Conservation (phyloP, 495 filamentous ascomycete species). For the Melanomma pulvis-pyrius region DNA sequence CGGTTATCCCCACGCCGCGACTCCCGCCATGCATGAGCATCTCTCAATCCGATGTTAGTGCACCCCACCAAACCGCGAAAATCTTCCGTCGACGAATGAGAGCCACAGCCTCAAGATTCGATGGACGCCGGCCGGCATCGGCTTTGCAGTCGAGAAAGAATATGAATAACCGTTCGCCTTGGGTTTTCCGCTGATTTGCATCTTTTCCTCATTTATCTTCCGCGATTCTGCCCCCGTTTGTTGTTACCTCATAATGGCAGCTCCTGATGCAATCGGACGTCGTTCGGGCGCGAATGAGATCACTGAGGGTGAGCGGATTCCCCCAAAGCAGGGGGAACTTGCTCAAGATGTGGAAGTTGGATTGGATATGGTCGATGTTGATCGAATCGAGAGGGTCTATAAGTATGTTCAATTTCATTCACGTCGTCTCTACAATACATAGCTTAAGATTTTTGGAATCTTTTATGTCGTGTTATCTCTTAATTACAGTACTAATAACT, state of each 20-base stretch:
- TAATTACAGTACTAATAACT: not conserved
- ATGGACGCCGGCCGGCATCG: slow-evolving; percentile 24
- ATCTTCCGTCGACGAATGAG: slow-evolving; percentile 18
- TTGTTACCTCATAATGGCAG: not conserved
- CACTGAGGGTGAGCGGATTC: not conserved
- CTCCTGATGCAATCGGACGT: slow-evolving; percentile 8
- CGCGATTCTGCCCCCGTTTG: not conserved
- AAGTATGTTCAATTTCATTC: slow-evolving; percentile 48
- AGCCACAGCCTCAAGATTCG: not conserved
- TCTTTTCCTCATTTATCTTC: slow-evolving; percentile 9
- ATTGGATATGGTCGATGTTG: slow-evolving; percentile 53
- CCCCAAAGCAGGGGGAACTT: slow-evolving; percentile 28
- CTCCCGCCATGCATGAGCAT: not conserved
- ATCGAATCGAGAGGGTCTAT: slow-evolving; percentile 66
- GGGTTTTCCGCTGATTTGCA: not conserved
- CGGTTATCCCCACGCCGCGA: not conserved
- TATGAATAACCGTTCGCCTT: not conserved
- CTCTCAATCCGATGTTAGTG: slow-evolving; percentile 17
- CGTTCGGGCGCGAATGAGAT: slow-evolving; percentile 15
- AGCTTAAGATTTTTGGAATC: too few relatives aligned
- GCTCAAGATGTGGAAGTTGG: slow-evolving; percentile 46
- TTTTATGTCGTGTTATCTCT: not conserved
- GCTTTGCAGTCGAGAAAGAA: slow-evolving; percentile 12
- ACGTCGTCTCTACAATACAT: too few relatives aligned
- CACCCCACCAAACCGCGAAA: slow-evolving; percentile 20